Percentiles rank a stretch among this genome's conserved stretches.
These are phyloP conservation scores for Rhexocercosporidium sp. DNA, from an alignment of 2,329 filamentous ascomycete species.

Conservation along the genomic window DNA sequence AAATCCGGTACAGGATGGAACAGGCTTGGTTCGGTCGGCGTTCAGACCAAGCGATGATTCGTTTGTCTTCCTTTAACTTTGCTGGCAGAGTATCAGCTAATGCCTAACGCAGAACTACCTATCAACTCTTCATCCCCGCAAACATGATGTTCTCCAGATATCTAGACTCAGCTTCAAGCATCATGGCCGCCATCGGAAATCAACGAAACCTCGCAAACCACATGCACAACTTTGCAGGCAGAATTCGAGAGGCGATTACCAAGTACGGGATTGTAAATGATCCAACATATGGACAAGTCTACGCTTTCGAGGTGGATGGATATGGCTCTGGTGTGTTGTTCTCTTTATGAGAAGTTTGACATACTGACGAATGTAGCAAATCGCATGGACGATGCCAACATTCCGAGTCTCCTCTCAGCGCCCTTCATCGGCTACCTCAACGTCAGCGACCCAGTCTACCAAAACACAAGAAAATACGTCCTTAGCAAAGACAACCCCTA, in stretches of 20 bases:
- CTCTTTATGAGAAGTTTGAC: background rate
- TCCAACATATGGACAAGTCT: conserved; percentile 69
- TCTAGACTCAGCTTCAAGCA: conserved; percentile 56
- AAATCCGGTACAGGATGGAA: conserved; percentile 75
- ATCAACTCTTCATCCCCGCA: conserved; percentile 86
- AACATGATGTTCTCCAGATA: conserved; percentile 84
- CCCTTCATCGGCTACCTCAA: conserved; percentile 67
- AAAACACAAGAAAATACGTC: conserved; percentile 80
- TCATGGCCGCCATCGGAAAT: conserved; percentile 56
- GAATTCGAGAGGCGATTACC: conserved; percentile 71
- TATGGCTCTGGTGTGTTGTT: conserved; percentile 59
- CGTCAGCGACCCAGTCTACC: conserved; percentile 68
- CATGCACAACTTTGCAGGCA: conserved; percentile 63
- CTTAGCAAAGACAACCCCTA: conserved; percentile 80
- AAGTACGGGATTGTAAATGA: conserved; percentile 72
- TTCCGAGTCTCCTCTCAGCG: conserved; percentile 68
- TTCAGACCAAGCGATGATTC: conserved; percentile 92
- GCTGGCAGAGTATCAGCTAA: background rate
- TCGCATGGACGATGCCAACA: conserved; percentile 76
- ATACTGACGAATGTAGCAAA: conserved; percentile 44
- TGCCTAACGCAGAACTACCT: conserved; percentile 55
- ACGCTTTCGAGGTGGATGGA: conserved; percentile 79
- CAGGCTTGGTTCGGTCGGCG: conserved; percentile 82
- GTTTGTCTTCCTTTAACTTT: conserved; percentile 42
- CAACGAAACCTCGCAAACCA: conserved; percentile 56